A percentile compares a stretch with the other conserved stretches of the same genome.
phyloP scores from a whole-genome alignment of 208 protist genomes.

The Acanthamoeba triangularis region DNA sequence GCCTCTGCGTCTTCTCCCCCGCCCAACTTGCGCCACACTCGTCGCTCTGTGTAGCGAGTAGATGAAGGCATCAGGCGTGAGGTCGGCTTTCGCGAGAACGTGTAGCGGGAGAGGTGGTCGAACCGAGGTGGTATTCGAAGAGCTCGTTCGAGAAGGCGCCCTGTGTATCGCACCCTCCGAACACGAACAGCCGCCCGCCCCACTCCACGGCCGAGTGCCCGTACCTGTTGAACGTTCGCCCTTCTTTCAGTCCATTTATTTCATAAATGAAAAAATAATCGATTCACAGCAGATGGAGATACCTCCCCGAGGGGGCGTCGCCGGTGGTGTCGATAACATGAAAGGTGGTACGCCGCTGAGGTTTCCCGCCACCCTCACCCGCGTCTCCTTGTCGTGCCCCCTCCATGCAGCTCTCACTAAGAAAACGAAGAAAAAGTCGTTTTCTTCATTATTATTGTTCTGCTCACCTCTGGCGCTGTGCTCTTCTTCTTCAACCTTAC shows the following conservation, averaged over 20 bases:
- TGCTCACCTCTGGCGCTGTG: too few relatives aligned
- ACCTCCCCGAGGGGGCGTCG: too few relatives aligned
- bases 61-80: neutral
- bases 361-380: too few relatives aligned
- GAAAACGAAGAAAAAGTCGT: neutral
- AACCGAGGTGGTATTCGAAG: conserved; percentile 57
- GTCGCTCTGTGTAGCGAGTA: conserved; percentile 4
- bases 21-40: conserved; percentile 20
- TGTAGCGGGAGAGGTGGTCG: too few relatives aligned
- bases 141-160: conserved; percentile 52
- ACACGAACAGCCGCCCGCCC: conserved; percentile 45
- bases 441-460: too few relatives aligned
- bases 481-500: too few relatives aligned
- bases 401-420: too few relatives aligned
- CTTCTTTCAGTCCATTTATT: neutral
- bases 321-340: too few relatives aligned
- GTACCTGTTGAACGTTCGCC: conserved; percentile 20
- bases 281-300: too few relatives aligned
- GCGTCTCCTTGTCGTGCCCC: too few relatives aligned
- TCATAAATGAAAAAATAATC: neutral
- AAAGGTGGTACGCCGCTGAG: too few relatives aligned
- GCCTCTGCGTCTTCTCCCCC: neutral
- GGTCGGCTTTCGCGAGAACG: neutral
- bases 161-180: conserved; percentile 60
- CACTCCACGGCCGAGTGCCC: conserved; percentile 54